Base-by-base conservation (phyloP, 176 grass and related monocot genomes). In the Chloris gayana region DNA sequence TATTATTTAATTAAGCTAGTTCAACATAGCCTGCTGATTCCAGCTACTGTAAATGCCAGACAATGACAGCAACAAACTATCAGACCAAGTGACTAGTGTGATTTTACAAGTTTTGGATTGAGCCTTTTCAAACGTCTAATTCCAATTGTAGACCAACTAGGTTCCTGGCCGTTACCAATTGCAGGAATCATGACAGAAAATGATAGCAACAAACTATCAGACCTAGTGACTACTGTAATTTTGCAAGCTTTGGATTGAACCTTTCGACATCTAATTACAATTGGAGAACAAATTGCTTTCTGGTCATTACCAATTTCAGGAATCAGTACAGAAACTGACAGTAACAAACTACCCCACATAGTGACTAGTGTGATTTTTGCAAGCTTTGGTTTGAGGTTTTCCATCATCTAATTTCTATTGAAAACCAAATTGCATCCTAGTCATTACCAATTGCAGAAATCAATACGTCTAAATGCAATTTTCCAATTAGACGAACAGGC, bases 181-280 rank as follows among this genome's bases (percentile, higher is more conserved):
- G n/a, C 60, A 37, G 35, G 35, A 37, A 37, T 37, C 35, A 37
- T 4, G 4, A 37, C 6, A 80, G 24, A 68, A 25, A 39, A 49
- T 68, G 30, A 31, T 4, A 78, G 32, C 6, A 62, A 7, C 41
- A 72, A 18, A 73, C 27, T 82, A 47, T 27, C 17, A 84, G 29
- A 54, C 1, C 25, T 69, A 32, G 14, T 80, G 11, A 57, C 19
- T 69, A 32, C 7, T 80, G 7, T 65, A 22, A 44, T 75, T 75
- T 69, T 44, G 51, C 70, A 44, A 78, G 64, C 14, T 64, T 46
- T 38, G 37, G 24, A 22, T 61, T 50, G n/a, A 49, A 0, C 18
- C 41, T 12, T 74, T 18, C 25, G 41, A 19, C 31, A 84, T 63
- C 53, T 50, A 75, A 84, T 76, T 75, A 45, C 44, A 75, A 39